A percentile compares a stretch with the other conserved stretches of the same genome.
These are phyloP conservation scores for Solanum pinnatisectum DNA, from an alignment of 257 asterid genomes.

Conservation along the genomic window DNA sequence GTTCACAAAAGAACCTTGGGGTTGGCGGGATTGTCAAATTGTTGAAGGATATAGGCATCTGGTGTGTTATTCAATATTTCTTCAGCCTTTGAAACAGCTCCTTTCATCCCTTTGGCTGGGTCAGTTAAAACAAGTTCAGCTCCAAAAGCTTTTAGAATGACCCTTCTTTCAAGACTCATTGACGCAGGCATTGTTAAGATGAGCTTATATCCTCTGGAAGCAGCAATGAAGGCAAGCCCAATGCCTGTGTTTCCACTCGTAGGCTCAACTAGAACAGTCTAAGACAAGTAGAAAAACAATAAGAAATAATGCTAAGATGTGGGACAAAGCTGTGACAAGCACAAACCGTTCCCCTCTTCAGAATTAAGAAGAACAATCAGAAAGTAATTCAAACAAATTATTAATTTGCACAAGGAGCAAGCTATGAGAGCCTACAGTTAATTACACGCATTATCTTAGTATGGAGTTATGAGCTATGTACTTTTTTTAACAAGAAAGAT, in stretches of 20 bases:
- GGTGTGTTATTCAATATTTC: constrained; percentile 70
- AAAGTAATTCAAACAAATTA: background rate
- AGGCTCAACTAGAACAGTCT: constrained; percentile 95
- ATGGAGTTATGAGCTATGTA: background rate
- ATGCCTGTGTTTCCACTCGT: constrained; percentile 99
- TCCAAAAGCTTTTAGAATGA: constrained; percentile 94
- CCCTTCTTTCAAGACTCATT: constrained; percentile 99
- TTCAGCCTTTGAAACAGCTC: constrained; percentile 94
- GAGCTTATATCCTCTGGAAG: constrained; percentile 94
- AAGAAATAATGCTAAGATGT: background rate
- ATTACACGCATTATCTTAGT: background rate
- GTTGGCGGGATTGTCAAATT: constrained; percentile 94
- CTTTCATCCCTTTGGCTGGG: constrained; percentile 91
- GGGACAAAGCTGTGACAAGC: background rate
- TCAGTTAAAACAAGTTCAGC: constrained; percentile 91
- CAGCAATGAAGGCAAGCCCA: constrained; percentile 97
- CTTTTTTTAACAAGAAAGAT: background rate
- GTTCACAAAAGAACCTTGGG: constrained; percentile 59
- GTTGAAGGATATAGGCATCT: constrained; percentile 88
- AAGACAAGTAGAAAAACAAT: constrained; percentile 7
- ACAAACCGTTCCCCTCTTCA: background rate
- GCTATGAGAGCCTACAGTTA: background rate
- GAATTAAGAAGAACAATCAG: background rate
- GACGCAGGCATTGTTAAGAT: constrained; percentile 99
- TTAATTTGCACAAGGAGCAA: background rate